A percentile compares a stretch with the other conserved stretches of the same genome.
These are phyloP conservation scores for Penicillium sp. DNA, from an alignment of 2,329 filamentous ascomycete genomes.

Conservation along the genomic window DNA sequence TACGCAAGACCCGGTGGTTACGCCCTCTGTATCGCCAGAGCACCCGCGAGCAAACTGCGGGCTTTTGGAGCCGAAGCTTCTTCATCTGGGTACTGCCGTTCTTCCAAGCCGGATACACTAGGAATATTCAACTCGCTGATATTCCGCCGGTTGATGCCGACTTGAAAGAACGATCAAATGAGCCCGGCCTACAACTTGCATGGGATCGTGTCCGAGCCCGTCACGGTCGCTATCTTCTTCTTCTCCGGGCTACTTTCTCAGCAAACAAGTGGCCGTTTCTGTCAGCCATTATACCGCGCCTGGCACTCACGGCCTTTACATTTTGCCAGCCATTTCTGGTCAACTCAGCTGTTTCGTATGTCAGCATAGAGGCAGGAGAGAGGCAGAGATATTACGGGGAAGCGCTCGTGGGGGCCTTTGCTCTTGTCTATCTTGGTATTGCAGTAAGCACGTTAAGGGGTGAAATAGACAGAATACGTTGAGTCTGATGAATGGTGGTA, in stretches of 20 bases:
- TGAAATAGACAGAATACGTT: neutral
- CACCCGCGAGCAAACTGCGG: conserved; percentile 41
- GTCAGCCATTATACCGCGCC: conserved; percentile 19
- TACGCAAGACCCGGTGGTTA: conserved; percentile 34
- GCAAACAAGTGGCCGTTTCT: neutral
- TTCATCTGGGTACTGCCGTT: conserved; percentile 50
- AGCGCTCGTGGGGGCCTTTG: conserved; percentile 1
- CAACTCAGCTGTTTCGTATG: conserved; percentile 23
- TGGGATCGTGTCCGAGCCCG: too few relatives aligned
- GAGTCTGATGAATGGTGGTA: conserved; percentile 12
- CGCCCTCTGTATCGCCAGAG: conserved; percentile 25
- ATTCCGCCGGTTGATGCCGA: conserved; percentile 24
- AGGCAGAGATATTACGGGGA: neutral
- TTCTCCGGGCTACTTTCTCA: too few relatives aligned
- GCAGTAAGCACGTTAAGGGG: neutral
- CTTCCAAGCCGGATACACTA: conserved; percentile 43
- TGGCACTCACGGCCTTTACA: conserved; percentile 31
- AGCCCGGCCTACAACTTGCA: too few relatives aligned
- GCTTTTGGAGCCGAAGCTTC: conserved; percentile 39
- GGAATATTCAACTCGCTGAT: conserved; percentile 36
- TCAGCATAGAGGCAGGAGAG: neutral
- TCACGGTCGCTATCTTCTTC: too few relatives aligned
- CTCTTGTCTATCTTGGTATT: conserved; percentile 3
- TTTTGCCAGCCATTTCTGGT: conserved; percentile 37
- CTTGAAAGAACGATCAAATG: neutral